Evolutionary conservation across 2,329 filamentous ascomycete species (phyloP).

Genomic region (Paraphaeosphaeria sporulosa): DNA sequence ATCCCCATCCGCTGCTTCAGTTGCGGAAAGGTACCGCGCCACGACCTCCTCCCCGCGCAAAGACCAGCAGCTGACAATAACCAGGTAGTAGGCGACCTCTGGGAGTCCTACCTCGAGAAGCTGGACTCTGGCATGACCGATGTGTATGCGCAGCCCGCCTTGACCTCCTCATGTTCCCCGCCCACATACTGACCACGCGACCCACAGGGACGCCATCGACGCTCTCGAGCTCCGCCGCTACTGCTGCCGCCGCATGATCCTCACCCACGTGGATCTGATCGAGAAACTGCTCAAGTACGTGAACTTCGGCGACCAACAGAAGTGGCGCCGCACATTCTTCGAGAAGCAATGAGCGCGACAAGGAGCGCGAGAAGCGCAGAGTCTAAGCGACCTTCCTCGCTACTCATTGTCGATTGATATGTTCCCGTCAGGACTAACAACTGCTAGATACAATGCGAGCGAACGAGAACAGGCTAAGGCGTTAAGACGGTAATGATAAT

Average conservation of each 20-base stretch:
- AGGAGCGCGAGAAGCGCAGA: background rate
- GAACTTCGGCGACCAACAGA: conserved; percentile 23
- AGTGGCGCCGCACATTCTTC: conserved; percentile 16
- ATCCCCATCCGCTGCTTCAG: conserved; percentile 99
- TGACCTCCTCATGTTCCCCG: background rate
- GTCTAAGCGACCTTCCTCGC: background rate
- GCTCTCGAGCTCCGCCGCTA: conserved; percentile 92
- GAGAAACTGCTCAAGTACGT: conserved; percentile 81
- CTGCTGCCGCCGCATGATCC: conserved; percentile 99
- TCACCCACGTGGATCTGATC: conserved; percentile 98
- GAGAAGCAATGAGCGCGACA: conserved; percentile 1
- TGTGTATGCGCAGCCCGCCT: conserved; percentile 35
- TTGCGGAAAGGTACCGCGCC: conserved; percentile 83
- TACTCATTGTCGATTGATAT: background rate
- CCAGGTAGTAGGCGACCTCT: conserved; percentile 95
- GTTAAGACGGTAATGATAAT: conserved; percentile 21
- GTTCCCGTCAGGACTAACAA: conserved; percentile 25
- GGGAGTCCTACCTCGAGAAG: conserved; percentile 92
- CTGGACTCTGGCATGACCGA: conserved; percentile 69
- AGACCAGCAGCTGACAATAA: conserved; percentile 33
- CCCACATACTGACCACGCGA: conserved; percentile 18
- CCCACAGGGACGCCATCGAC: conserved; percentile 88
- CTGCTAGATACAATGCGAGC: conserved; percentile 44
- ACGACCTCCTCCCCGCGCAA: conserved; percentile 17
- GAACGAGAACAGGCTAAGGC: conserved; percentile 45